Conservation (phyloP, 176 grass and related monocot genomes). For the Musa schizocarpa region DNA sequence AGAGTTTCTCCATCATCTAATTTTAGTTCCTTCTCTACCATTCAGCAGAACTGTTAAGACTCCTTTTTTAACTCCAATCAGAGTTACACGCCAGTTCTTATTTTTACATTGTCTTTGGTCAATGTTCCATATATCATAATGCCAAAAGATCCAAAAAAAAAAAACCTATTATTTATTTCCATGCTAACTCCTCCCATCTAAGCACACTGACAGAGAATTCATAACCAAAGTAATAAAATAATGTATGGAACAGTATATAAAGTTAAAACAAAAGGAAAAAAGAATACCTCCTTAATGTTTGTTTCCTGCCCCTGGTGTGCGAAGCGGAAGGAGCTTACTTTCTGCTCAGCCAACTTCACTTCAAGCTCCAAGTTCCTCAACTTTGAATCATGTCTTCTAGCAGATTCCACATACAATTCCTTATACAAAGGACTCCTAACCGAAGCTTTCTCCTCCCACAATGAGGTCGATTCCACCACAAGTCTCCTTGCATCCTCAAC, state of each 20-base stretch:
- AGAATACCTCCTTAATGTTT: slow-evolving; percentile 29
- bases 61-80: no score
- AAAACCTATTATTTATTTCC: neutral
- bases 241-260: neutral
- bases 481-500: slow-evolving; percentile 22
- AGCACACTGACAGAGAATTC: neutral
- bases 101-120: neutral
- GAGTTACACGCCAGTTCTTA: no score
- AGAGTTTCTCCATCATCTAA: no score
- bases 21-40: neutral
- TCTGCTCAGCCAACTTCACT: slow-evolving; percentile 33
- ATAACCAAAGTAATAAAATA: neutral
- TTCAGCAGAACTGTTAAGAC: neutral
- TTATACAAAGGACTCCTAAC: slow-evolving; percentile 35
- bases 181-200: neutral
- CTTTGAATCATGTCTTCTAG: slow-evolving; percentile 32
- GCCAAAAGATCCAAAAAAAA: neutral
- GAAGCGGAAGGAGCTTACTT: slow-evolving; percentile 14
- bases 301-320: neutral
- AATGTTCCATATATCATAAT: neutral
- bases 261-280: neutral
- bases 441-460: neutral
- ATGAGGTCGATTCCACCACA: slow-evolving; percentile 6
- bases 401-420: slow-evolving; percentile 37
- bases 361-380: slow-evolving; percentile 37